phyloP scores from a whole-genome alignment of 345 rosid species.

The Reutealis trisperma region DNA sequence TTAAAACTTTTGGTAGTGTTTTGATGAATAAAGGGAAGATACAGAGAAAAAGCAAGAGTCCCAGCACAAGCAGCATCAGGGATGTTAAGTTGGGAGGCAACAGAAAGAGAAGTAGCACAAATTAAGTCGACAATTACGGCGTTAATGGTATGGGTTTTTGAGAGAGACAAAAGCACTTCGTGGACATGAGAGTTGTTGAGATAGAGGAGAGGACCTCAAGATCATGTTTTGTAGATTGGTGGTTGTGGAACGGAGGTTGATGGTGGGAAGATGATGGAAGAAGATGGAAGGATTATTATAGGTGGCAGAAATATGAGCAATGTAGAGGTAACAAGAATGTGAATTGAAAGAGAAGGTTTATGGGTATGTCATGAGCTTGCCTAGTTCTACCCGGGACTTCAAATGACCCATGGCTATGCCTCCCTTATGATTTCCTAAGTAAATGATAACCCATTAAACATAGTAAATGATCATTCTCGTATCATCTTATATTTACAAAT shows the following conservation, averaged over 20 bases:
- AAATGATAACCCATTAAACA: too few relatives aligned
- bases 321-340: conserved; percentile 41
- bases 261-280: conserved; percentile 29
- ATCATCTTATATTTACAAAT: too few relatives aligned
- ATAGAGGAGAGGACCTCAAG: conserved; percentile 20
- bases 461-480: too few relatives aligned
- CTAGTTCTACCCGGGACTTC: conserved; percentile 71
- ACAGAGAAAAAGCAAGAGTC: conserved; percentile 12
- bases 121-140: conserved; percentile 34
- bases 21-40: conserved; percentile 20
- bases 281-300: conserved; percentile 7
- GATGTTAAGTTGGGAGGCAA: conserved; percentile 23
- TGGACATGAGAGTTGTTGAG: conserved; percentile 27
- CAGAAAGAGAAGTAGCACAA: conserved; percentile 11
- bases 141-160: background rate
- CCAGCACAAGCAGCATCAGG: conserved; percentile 20
- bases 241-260: conserved; percentile 4
- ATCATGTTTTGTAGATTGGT: conserved; percentile 12
- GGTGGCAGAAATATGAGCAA: conserved; percentile 22
- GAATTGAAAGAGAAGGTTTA: conserved; percentile 52
- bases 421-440: conserved; percentile 11
- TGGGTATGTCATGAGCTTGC: conserved; percentile 49
- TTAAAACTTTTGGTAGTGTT: conserved; percentile 4
- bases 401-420: conserved; percentile 61
- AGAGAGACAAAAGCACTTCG: conserved; percentile 16